Evolutionary conservation across 306 rosid genomes (phyloP).

Genomic region (Inga leiocalycina): DNA sequence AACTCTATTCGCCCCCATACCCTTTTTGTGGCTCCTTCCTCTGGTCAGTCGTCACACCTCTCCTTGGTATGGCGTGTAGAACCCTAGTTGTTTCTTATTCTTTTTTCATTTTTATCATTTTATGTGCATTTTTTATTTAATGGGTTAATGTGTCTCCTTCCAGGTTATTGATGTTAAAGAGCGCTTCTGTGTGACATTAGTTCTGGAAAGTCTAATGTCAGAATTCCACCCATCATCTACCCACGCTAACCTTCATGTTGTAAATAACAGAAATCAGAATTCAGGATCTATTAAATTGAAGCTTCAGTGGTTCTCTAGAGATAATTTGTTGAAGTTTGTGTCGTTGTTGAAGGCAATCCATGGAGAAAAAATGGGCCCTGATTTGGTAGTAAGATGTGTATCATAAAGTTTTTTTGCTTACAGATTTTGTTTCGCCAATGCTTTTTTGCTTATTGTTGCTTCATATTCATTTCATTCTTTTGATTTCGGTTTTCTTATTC

Average conservation of each 20-base stretch:
- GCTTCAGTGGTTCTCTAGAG: conserved; percentile 72
- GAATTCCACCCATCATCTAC: conserved; percentile 40
- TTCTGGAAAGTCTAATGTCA: conserved; percentile 47
- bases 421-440: too few species aligned
- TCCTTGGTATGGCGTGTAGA: neutral
- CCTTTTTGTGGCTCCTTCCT: neutral
- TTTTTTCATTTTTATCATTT: too few species aligned
- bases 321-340: conserved; percentile 64
- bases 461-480: conserved; percentile 75
- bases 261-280: conserved; percentile 36
- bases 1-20: neutral
- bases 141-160: conserved; percentile 5
- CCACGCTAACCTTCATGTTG: conserved; percentile 29
- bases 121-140: conserved; percentile 8
- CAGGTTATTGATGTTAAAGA: conserved; percentile 70
- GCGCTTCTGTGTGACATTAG: conserved; percentile 54
- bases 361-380: conserved; percentile 46
- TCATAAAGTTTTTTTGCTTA: conserved; percentile 43
- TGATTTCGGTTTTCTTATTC: conserved; percentile 34
- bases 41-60: neutral
- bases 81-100: neutral
- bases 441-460: conserved; percentile 17
- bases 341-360: conserved; percentile 80
- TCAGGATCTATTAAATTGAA: conserved; percentile 57
- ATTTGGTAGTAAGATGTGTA: conserved; percentile 59